A percentile compares a stretch with the other conserved stretches of the same genome.
Conservation (phyloP, 2,329 filamentous ascomycete species). For the Zymoseptoria tritici region DNA sequence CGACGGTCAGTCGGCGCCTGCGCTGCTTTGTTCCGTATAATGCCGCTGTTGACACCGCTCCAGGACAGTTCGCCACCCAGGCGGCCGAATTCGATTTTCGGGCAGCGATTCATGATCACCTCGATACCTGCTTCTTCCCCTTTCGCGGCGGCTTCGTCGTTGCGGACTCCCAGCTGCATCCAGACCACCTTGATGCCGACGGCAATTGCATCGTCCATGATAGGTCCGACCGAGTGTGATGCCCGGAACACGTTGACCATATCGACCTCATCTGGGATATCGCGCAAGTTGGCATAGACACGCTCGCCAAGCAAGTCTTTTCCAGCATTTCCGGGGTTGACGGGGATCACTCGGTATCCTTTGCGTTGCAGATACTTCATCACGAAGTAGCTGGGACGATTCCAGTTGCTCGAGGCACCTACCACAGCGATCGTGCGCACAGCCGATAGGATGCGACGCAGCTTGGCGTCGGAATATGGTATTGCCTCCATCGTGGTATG, state of each 20-base stretch:
- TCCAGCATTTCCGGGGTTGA: slow-evolving; percentile 12
- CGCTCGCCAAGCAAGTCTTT: slow-evolving; percentile 11
- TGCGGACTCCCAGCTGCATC: slow-evolving; percentile 14
- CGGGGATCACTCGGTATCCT: slow-evolving; percentile 14
- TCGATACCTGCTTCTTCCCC: slow-evolving; percentile 11
- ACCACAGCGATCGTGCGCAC: slow-evolving; percentile 11
- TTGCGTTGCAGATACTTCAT: slow-evolving; percentile 15
- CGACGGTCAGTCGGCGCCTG: slow-evolving; percentile 9
- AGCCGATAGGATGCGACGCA: slow-evolving; percentile 13
- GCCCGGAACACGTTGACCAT: slow-evolving; percentile 13
- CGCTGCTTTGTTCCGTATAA: slow-evolving; percentile 13
- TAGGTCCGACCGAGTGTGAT: slow-evolving; percentile 11
- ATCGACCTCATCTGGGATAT: slow-evolving; percentile 11
- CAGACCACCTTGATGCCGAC: slow-evolving; percentile 8
- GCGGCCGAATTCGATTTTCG: slow-evolving; percentile 14
- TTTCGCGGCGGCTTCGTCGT: slow-evolving; percentile 12
- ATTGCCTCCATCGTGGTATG: slow-evolving; percentile 8
- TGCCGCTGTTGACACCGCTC: slow-evolving; percentile 12
- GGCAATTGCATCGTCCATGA: slow-evolving; percentile 13
- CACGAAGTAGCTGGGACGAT: slow-evolving; percentile 14
- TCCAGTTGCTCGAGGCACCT: slow-evolving; percentile 13
- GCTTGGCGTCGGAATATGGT: slow-evolving; percentile 10
- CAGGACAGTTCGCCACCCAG: slow-evolving; percentile 13
- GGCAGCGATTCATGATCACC: slow-evolving; percentile 14
- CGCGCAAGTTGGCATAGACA: slow-evolving; percentile 12